A percentile compares a stretch with the other conserved stretches of the same genome.
Evolutionary conservation across 192 early-diverging fungal genomes (phyloP).

Genomic region (Backusella luteola): DNA sequence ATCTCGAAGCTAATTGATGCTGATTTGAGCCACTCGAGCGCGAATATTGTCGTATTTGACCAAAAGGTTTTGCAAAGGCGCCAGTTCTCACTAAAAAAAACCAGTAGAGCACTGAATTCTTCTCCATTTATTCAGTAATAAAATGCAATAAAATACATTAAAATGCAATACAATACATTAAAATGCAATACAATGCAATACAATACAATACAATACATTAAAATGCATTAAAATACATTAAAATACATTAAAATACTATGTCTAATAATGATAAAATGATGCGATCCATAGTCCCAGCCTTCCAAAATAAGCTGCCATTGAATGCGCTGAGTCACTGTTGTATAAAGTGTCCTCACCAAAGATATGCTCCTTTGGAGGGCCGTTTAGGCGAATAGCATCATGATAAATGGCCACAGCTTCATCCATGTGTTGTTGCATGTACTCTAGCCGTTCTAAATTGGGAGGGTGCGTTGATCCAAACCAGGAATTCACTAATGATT

Average conservation of each 20-base stretch:
- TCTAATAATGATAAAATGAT: constrained; percentile 7
- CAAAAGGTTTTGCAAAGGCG: no score
- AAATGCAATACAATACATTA: not conserved
- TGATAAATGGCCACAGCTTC: constrained; percentile 27
- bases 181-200: no score
- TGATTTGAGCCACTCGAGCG: no score
- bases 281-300: not conserved
- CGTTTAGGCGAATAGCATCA: constrained; percentile 26
- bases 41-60: no score
- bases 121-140: no score
- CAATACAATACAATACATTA: no score
- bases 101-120: no score
- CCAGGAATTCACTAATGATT: constrained; percentile 24
- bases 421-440: constrained; percentile 34
- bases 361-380: constrained; percentile 13
- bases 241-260: not conserved
- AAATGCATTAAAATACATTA: not conserved
- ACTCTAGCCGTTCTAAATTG: constrained; percentile 30
- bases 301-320: not conserved
- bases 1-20: no score
- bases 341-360: not conserved
- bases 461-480: constrained; percentile 43
- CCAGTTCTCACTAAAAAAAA: no score
- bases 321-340: not conserved
- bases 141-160: not conserved